Evolutionary conservation across 2,329 filamentous ascomycete species (phyloP), one percentile per base, ranked within the genome.

Genomic region (Apiospora koreana): DNA sequence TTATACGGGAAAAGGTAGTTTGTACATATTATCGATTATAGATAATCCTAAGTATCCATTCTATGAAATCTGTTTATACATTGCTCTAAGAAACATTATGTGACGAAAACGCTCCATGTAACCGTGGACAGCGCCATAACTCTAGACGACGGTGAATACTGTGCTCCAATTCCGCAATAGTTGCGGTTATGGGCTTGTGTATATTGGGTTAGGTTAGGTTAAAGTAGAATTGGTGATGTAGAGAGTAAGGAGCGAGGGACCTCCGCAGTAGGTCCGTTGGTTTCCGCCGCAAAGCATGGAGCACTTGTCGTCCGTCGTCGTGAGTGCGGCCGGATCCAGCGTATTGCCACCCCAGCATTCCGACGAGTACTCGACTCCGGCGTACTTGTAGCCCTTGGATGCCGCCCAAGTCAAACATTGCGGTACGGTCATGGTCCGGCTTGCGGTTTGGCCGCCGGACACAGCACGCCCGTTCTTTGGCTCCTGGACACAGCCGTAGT

Each of bases 281-380:
- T 64, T 45, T 21, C 67, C 67, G 38, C 38, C 25, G 54, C 67
- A 69, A n/a, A 16, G n/a, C 48, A 62, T 64, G 18, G 66, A 35
- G 66, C 66, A 68, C 21, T 35, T 50, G 28, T 21, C 31, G n/a
- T 41, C 23, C 45, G 66, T 68, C 66, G 41, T 25, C 31, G 54
- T 68, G 28, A 31, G 1, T 3, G 66, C 66, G 28, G 2, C 28
- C 28, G 66, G 25, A 23, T 42, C 14, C 16, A 68, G 10, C 18
- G 67, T 64, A 8, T 69, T 45, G 25, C 35, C 67, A 71, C 77
- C 80, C 71, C 72, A 81, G 71, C 82, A 84, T 72, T 83, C 79
- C 9, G 69, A 70, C 3, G 74, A 75, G 69, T 79, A 81, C 71
- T 83, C 80, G 42, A 80, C 74, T 35, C 81, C 82, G 66, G 82